A percentile compares a stretch with the other conserved stretches of the same genome.
Evolutionary conservation across 2,329 filamentous ascomycete species (phyloP).

Genomic region (Delphinella strobiligena): DNA sequence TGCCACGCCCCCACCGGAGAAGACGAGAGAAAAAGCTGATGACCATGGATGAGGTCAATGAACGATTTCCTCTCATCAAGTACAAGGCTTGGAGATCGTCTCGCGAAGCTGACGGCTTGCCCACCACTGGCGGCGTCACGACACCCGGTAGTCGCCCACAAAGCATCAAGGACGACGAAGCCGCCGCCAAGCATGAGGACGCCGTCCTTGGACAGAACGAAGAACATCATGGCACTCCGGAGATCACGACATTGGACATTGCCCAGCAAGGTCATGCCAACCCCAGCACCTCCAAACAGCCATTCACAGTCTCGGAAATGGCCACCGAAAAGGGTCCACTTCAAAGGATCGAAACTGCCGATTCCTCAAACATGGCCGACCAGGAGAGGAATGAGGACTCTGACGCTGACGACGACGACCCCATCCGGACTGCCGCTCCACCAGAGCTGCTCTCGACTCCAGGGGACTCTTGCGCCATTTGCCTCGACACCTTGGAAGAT

Average conservation of each 20-base stretch:
- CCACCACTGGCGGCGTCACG: conserved; percentile 73
- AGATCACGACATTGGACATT: conserved; percentile 25
- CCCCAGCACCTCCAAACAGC: conserved; percentile 14
- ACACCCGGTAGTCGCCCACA: conserved; percentile 59
- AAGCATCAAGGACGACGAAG: conserved; percentile 51
- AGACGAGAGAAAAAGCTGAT: conserved; percentile 96
- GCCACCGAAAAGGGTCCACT: conserved; percentile 21
- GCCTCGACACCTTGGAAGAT: conserved; percentile 85
- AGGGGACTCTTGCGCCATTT: conserved; percentile 92
- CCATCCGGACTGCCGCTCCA: conserved; percentile 70
- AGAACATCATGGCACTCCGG: conserved; percentile 5
- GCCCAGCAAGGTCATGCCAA: conserved; percentile 36
- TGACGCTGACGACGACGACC: conserved; percentile 65
- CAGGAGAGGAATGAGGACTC: conserved; percentile 14
- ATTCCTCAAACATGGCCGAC: conserved; percentile 18
- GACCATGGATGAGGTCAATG: conserved; percentile 98
- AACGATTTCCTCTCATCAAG: conserved; percentile 88
- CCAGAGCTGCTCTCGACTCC: conserved; percentile 70
- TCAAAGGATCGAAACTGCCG: conserved; percentile 19
- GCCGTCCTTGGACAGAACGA: too few relatives aligned
- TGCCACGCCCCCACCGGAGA: conserved; percentile 74
- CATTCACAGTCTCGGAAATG: conserved; percentile 11
- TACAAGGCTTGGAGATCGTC: conserved; percentile 91
- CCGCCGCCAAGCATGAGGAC: conserved; percentile 8
- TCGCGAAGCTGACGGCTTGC: conserved; percentile 70